phyloP scores from a whole-genome alignment of 495 filamentous ascomycete genomes.

The Hypoxylon fragiforme region DNA sequence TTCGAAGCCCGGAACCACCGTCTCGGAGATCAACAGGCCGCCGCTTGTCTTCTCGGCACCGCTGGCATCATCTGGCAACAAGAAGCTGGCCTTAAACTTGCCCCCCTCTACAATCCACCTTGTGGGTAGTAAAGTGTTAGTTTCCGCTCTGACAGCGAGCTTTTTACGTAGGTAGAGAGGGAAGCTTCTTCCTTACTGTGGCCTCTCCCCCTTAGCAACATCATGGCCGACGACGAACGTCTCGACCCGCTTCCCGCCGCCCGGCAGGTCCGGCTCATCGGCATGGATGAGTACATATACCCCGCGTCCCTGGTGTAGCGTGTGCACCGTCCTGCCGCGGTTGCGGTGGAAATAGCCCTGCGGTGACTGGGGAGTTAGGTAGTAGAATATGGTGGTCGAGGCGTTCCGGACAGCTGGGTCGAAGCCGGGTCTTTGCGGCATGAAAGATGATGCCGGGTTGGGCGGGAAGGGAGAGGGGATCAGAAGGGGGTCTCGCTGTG shows the following conservation, averaged over 20 bases:
- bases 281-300: conserved; percentile 63
- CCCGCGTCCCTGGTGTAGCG: conserved; percentile 51
- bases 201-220: conserved; percentile 57
- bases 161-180: too few species aligned
- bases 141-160: too few species aligned
- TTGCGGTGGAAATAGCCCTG: conserved; percentile 64
- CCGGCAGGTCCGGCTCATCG: conserved; percentile 21
- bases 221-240: conserved; percentile 59
- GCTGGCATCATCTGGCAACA: conserved; percentile 52
- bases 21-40: conserved; percentile 66
- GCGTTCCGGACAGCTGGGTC: conserved; percentile 30
- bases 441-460: conserved; percentile 23
- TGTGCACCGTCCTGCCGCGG: conserved; percentile 62
- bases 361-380: conserved; percentile 6
- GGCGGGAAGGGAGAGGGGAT: conserved; percentile 55
- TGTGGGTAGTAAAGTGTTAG: too few species aligned
- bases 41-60: conserved; percentile 36
- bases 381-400: conserved; percentile 17
- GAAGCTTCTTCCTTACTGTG: too few species aligned
- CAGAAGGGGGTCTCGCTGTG: conserved; percentile 51
- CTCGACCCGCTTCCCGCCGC: conserved; percentile 53
- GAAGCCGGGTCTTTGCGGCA: conserved; percentile 36
- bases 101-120: conserved; percentile 73
- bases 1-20: conserved; percentile 69
- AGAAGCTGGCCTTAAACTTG: conserved; percentile 63